These are phyloP conservation scores for Simmondsia chinensis DNA, from an alignment of 148 eudicot genomes.

Conservation along the genomic window DNA sequence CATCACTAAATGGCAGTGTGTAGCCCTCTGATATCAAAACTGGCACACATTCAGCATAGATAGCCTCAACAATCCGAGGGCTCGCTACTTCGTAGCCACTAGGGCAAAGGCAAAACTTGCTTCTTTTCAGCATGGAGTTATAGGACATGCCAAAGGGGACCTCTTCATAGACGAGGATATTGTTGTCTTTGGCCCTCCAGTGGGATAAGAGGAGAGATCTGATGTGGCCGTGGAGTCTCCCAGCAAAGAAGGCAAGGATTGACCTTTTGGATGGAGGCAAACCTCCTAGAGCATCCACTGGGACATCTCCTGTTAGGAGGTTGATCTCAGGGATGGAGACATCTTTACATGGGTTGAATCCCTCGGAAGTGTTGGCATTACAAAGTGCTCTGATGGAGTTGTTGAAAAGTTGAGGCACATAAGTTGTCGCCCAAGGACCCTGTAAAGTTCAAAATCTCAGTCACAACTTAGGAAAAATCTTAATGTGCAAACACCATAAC, in stretches of 20 bases:
- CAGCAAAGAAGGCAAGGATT: slow-evolving; percentile 53
- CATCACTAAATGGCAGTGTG: slow-evolving; percentile 43
- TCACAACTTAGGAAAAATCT: too few relatives aligned
- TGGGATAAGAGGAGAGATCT: slow-evolving; percentile 29
- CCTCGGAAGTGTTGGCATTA: slow-evolving; percentile 70
- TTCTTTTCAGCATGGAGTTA: slow-evolving; percentile 25
- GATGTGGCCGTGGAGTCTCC: slow-evolving; percentile 46
- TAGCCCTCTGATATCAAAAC: slow-evolving; percentile 40
- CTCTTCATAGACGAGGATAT: slow-evolving; percentile 29
- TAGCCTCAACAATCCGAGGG: slow-evolving; percentile 51
- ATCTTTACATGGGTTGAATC: slow-evolving; percentile 56
- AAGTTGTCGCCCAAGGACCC: slow-evolving; percentile 38
- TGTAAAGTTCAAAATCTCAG: slow-evolving; percentile 1
- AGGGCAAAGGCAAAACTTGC: slow-evolving; percentile 49
- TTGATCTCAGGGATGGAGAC: slow-evolving; percentile 54
- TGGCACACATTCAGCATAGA: slow-evolving; percentile 49
- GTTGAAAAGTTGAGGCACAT: slow-evolving; percentile 40
- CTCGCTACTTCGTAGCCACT: slow-evolving; percentile 71
- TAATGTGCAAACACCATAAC: too few relatives aligned
- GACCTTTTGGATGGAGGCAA: slow-evolving; percentile 28
- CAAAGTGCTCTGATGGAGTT: slow-evolving; percentile 63
- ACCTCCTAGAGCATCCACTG: slow-evolving; percentile 20
- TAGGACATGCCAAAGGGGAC: slow-evolving; percentile 21
- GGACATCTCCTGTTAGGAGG: slow-evolving; percentile 29
- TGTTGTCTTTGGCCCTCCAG: slow-evolving; percentile 38